Percentiles rank a stretch among this genome's conserved stretches.
phyloP scores from a whole-genome alignment of 176 grass and related monocot genomes.

The Eragrostis curvula region DNA sequence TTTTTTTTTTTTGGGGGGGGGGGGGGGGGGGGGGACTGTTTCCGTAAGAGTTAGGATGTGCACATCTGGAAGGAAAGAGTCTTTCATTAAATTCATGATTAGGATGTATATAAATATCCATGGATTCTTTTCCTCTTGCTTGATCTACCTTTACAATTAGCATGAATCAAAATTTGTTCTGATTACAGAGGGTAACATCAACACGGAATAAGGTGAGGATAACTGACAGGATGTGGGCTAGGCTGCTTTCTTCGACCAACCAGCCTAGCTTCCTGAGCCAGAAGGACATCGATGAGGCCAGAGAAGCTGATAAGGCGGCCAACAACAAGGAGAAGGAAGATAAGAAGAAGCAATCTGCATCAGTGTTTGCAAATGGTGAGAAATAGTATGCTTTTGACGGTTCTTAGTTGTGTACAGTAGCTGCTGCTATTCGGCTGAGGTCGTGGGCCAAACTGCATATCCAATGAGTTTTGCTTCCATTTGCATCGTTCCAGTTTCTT shows the following conservation, averaged over 20 bases:
- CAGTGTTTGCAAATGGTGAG: conserved; percentile 46
- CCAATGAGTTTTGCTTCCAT: conserved; percentile 2
- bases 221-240: conserved; percentile 90
- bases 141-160: background rate
- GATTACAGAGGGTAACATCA: conserved; percentile 69
- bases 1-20: too few species aligned
- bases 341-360: conserved; percentile 22
- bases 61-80: background rate
- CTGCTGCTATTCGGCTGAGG: conserved; percentile 16
- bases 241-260: conserved; percentile 79
- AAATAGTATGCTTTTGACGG: conserved; percentile 38
- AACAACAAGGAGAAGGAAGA: background rate
- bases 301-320: conserved; percentile 48
- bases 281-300: conserved; percentile 51
- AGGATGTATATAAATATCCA: background rate
- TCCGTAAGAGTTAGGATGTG: background rate
- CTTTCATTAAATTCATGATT: background rate
- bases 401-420: conserved; percentile 37
- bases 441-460: background rate
- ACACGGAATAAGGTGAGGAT: conserved; percentile 76
- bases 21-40: too few species aligned
- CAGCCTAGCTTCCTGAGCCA: conserved; percentile 84
- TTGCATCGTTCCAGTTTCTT: background rate
- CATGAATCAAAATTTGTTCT: conserved; percentile 23
- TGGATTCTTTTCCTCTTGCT: background rate